Percentiles rank a stretch among this genome's conserved stretches.
Evolutionary conservation across 1,284 basidiomycete genomes (phyloP).

Genomic region (Puccinia novopanici): DNA sequence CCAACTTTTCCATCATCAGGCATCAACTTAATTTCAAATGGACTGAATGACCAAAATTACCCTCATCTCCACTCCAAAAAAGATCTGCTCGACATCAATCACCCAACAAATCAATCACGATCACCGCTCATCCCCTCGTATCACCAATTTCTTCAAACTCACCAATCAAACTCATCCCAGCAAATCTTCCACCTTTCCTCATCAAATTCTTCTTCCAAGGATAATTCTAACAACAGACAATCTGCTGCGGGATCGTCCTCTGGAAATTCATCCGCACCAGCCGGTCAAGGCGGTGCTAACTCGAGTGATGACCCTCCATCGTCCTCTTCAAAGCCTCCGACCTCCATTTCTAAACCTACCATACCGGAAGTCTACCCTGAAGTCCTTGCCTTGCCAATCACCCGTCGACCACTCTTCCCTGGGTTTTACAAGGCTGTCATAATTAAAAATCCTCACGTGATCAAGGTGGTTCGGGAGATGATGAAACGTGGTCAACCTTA

Average conservation of each 20-base stretch:
- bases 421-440: conserved; percentile 98
- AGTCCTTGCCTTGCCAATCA: conserved; percentile 91
- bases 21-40: neutral
- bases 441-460: conserved; percentile 83
- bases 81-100: neutral
- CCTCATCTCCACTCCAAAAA: neutral
- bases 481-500: conserved; percentile 96
- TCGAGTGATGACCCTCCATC: conserved; percentile 38
- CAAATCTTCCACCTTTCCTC: conserved; percentile 16
- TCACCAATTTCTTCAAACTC: conserved; percentile 3
- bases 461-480: conserved; percentile 92
- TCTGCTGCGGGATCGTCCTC: conserved; percentile 20
- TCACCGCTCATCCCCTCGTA: neutral
- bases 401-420: conserved; percentile 90
- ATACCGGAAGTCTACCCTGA: conserved; percentile 83
- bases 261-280: conserved; percentile 22
- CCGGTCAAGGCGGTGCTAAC: conserved; percentile 21
- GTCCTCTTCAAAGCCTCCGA: conserved; percentile 36
- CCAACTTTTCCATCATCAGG: neutral
- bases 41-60: neutral
- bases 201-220: conserved; percentile 21
- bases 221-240: conserved; percentile 9
- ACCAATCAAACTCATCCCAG: conserved; percentile 1
- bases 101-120: conserved; percentile 7
- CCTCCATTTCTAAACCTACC: conserved; percentile 36